phyloP scores from a whole-genome alignment of 2,329 filamentous ascomycete genomes.

The Claviceps sp. region DNA sequence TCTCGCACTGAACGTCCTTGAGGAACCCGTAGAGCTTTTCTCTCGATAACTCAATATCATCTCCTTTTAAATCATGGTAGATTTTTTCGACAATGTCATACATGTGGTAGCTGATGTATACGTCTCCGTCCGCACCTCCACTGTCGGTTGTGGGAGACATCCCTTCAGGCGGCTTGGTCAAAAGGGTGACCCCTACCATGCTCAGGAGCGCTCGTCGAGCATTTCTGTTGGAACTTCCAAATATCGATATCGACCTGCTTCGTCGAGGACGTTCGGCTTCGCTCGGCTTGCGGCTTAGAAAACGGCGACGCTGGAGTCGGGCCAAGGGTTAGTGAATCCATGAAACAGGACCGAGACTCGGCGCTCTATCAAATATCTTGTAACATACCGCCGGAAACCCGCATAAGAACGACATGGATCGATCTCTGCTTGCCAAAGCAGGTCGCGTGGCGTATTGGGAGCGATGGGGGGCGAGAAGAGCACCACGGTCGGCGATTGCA shows the following conservation, averaged over 20 bases:
- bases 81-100: constrained; percentile 33
- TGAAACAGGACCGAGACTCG: neutral
- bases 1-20: constrained; percentile 33
- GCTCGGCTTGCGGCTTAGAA: constrained; percentile 5
- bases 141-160: constrained; percentile 13
- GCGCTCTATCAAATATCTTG: neutral
- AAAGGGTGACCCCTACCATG: constrained; percentile 21
- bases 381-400: constrained; percentile 13
- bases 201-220: constrained; percentile 16
- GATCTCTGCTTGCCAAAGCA: neutral
- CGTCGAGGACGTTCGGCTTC: constrained; percentile 15
- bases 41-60: constrained; percentile 16
- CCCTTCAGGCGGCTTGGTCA: constrained; percentile 12
- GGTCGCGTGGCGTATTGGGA: neutral
- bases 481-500: neutral
- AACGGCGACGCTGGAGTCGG: constrained; percentile 8
- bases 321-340: constrained; percentile 3
- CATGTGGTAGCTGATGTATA: constrained; percentile 35
- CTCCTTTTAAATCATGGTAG: constrained; percentile 31
- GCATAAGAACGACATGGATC: constrained; percentile 11
- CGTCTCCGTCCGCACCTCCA: constrained; percentile 12
- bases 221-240: constrained; percentile 21
- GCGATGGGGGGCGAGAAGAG: neutral
- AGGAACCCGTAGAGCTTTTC: constrained; percentile 36
- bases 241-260: constrained; percentile 25